A percentile compares a stretch with the other conserved stretches of the same genome.
Conservation (phyloP, 2,329 filamentous ascomycete species). For the Nemania diffusa region DNA sequence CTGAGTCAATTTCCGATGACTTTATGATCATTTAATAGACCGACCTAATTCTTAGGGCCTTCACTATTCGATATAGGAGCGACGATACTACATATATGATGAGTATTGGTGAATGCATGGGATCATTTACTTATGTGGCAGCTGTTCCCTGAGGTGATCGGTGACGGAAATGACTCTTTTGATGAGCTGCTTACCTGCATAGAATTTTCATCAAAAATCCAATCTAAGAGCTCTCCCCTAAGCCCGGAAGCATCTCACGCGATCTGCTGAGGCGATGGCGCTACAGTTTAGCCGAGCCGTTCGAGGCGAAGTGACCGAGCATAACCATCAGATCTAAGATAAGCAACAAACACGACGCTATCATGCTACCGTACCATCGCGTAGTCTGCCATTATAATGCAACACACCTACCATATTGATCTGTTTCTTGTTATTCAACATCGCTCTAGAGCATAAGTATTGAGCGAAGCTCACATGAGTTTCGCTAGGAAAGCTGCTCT, state of each 20-base stretch:
- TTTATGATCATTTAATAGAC: not conserved
- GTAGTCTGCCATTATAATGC: not conserved
- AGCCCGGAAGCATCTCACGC: not conserved
- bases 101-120: too few relatives aligned
- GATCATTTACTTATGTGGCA: not conserved
- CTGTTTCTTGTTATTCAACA: too few relatives aligned
- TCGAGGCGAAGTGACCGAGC: not conserved
- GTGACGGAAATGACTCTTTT: not conserved
- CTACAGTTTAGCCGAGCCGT: not conserved
- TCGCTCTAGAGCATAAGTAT: too few relatives aligned
- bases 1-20: conserved; percentile 10
- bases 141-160: not conserved
- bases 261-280: not conserved
- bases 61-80: not conserved
- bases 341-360: conserved; percentile 5
- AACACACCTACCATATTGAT: not conserved
- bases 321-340: not conserved
- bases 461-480: too few relatives aligned
- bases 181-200: conserved; percentile 15
- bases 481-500: too few relatives aligned
- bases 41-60: not conserved
- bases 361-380: conserved; percentile 1
- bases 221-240: not conserved
- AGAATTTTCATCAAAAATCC: not conserved
- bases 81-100: too few relatives aligned